Percentiles rank a stretch among this genome's conserved stretches.
These are phyloP conservation scores for Smittium mucronatum DNA, from an alignment of 371 early-diverging fungal species.

Conservation along the genomic window DNA sequence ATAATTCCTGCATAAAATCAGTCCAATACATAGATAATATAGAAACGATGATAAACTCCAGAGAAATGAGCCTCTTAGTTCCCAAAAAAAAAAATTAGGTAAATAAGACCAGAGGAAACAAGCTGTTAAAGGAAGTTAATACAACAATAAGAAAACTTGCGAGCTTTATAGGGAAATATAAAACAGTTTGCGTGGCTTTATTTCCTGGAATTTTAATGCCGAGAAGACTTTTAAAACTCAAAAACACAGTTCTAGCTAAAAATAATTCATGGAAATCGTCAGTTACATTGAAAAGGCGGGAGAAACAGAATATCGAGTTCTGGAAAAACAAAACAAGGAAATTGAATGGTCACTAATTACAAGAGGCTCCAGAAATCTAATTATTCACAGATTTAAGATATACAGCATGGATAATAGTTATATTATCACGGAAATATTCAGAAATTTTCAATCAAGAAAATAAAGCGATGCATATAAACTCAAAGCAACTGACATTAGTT, in stretches of 20 bases:
- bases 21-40: conserved; percentile 29
- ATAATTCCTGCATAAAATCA: conserved; percentile 21
- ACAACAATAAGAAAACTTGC: conserved; percentile 12
- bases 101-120: neutral
- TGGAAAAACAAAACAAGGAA: neutral
- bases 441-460: neutral
- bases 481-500: neutral
- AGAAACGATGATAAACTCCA: conserved; percentile 28
- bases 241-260: neutral
- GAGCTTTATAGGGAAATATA: conserved; percentile 10
- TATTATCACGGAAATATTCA: neutral
- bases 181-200: conserved; percentile 9
- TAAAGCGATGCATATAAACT: neutral
- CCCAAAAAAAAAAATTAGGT: neutral
- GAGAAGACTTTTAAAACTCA: conserved; percentile 3
- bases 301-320: conserved; percentile 2
- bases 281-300: neutral
- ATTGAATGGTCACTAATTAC: neutral
- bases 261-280: neutral
- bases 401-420: neutral
- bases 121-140: neutral
- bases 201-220: neutral
- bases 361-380: neutral
- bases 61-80: neutral
- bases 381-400: neutral